These are phyloP conservation scores for Fusarium annulatum DNA, from an alignment of 2,329 filamentous ascomycete species.

Conservation along the genomic window DNA sequence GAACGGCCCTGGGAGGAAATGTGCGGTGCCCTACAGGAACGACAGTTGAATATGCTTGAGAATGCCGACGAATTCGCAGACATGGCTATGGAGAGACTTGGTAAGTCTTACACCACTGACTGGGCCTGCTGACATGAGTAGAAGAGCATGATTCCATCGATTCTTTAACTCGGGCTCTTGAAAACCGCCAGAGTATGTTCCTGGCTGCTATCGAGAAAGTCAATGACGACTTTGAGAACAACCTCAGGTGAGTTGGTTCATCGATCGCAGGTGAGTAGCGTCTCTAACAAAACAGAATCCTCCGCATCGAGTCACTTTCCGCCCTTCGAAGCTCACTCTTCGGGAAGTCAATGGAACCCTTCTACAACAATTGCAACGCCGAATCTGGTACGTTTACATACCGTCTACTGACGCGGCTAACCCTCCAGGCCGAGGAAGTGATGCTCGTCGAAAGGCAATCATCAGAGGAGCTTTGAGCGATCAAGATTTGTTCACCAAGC, in stretches of 20 bases:
- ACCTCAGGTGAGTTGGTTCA: constrained; percentile 9
- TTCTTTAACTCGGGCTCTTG: constrained; percentile 43
- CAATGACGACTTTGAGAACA: constrained; percentile 39
- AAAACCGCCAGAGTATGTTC: constrained; percentile 45
- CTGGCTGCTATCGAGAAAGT: constrained; percentile 43
- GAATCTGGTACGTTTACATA: constrained; percentile 46
- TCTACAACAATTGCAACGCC: constrained; percentile 48
- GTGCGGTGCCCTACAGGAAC: background rate
- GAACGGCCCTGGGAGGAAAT: constrained; percentile 48
- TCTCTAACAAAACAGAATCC: constrained; percentile 40
- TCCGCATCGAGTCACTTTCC: constrained; percentile 51
- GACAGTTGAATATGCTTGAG: background rate
- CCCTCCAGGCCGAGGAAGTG: constrained; percentile 47
- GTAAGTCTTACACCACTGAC: background rate
- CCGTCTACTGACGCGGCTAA: background rate
- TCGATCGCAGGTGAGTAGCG: background rate
- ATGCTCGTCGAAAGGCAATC: constrained; percentile 49
- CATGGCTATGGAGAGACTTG: constrained; percentile 20
- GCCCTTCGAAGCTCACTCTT: constrained; percentile 53
- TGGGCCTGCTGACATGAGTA: background rate
- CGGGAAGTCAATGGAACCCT: constrained; percentile 50
- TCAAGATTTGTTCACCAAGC: constrained; percentile 45
- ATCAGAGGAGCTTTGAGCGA: constrained; percentile 46
- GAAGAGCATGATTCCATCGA: background rate
- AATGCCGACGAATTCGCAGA: background rate